Percentiles rank a stretch among this genome's conserved stretches.
These are phyloP conservation scores for Talaromyces adpressus DNA, from an alignment of 495 filamentous ascomycete genomes.

Conservation along the genomic window DNA sequence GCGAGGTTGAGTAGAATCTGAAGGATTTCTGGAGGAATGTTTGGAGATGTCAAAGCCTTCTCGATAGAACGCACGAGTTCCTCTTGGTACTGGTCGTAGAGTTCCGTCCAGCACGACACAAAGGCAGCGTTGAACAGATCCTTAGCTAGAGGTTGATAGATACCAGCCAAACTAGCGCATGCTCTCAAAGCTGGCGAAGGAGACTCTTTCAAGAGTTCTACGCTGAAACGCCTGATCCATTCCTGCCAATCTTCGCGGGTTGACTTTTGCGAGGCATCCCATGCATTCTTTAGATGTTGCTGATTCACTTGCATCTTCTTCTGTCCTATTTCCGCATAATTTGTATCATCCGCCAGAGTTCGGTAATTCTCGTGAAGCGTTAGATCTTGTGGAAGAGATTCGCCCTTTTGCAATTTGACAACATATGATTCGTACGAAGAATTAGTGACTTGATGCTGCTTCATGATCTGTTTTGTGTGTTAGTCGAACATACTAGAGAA, in stretches of 20 bases:
- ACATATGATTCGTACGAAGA: conserved; percentile 86
- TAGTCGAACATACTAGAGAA: neutral
- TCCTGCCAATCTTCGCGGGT: conserved; percentile 98
- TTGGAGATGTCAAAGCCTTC: conserved; percentile 82
- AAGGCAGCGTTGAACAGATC: conserved; percentile 98
- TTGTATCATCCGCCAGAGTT: conserved; percentile 67
- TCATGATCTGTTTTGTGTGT: conserved; percentile 24
- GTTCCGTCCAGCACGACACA: conserved; percentile 96
- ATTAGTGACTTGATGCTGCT: conserved; percentile 64
- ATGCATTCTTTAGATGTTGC: conserved; percentile 92
- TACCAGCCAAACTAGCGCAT: conserved; percentile 82
- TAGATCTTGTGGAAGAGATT: conserved; percentile 87
- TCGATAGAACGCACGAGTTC: conserved; percentile 94
- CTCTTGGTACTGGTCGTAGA: conserved; percentile 92
- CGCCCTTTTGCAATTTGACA: conserved; percentile 86
- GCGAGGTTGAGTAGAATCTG: conserved; percentile 93
- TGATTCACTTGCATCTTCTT: conserved; percentile 97
- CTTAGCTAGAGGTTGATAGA: conserved; percentile 84
- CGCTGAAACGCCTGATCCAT: conserved; percentile 95
- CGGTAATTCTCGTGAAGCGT: conserved; percentile 81
- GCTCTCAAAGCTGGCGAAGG: conserved; percentile 90
- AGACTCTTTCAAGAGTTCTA: conserved; percentile 90
- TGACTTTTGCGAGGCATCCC: conserved; percentile 92
- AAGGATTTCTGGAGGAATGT: conserved; percentile 90
- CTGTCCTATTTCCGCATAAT: conserved; percentile 71